phyloP scores from a whole-genome alignment of 2,329 filamentous ascomycete genomes.

The Coniochaeta hoffmannii region DNA sequence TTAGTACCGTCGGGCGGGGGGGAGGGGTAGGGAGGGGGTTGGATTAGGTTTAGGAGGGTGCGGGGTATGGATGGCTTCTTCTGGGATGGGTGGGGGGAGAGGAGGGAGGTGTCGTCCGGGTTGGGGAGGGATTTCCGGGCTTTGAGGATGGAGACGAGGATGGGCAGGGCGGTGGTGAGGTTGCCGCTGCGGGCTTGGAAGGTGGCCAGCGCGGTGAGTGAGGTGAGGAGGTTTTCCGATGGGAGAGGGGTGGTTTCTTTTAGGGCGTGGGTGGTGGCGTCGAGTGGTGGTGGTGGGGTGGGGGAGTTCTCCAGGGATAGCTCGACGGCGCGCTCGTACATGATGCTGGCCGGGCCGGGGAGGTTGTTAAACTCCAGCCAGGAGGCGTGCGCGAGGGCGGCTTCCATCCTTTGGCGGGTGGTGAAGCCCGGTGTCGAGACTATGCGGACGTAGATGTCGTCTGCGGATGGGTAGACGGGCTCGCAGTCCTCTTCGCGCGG shows the following conservation, averaged over 20 bases:
- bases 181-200: conserved; percentile 67
- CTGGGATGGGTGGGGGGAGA: conserved; percentile 6
- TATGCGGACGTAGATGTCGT: conserved; percentile 74
- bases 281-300: conserved; percentile 31
- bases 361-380: conserved; percentile 75
- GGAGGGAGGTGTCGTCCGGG: conserved; percentile 15
- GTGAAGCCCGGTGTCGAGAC: conserved; percentile 74
- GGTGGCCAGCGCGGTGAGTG: conserved; percentile 70
- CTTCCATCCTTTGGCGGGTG: conserved; percentile 70
- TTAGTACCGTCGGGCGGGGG: conserved; percentile 63
- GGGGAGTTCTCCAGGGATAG: conserved; percentile 47
- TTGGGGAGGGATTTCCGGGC: conserved; percentile 58
- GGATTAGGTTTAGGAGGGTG: conserved; percentile 21
- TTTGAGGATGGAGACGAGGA: conserved; percentile 77
- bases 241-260: conserved; percentile 49
- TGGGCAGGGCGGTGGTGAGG: conserved; percentile 64
- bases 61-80: conserved; percentile 14
- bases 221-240: conserved; percentile 65
- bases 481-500: conserved; percentile 72
- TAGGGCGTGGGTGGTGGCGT: conserved; percentile 57
- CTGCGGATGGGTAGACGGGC: conserved; percentile 60
- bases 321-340: conserved; percentile 70
- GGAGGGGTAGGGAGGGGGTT: conserved; percentile 58
- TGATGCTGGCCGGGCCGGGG: conserved; percentile 57
- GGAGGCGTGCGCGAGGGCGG: conserved; percentile 74